These are phyloP conservation scores for Penicillium crustosum DNA, from an alignment of 2,329 filamentous ascomycete species.

Conservation along the genomic window DNA sequence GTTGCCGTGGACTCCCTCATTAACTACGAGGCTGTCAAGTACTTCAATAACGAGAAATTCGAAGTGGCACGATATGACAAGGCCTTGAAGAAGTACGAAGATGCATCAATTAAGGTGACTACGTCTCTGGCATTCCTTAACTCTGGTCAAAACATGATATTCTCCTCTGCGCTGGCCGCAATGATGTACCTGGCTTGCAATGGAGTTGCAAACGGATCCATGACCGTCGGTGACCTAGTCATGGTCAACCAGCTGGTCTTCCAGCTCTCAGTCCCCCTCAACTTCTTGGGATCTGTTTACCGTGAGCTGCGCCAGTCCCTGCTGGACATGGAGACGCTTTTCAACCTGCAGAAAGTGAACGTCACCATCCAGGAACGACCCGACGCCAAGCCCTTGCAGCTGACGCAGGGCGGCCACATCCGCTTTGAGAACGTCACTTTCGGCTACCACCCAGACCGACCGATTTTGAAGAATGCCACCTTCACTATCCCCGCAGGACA, in stretches of 20 bases:
- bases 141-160: constrained; percentile 94
- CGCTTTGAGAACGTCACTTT: constrained; percentile 93
- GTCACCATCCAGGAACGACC: constrained; percentile 77
- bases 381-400: constrained; percentile 68
- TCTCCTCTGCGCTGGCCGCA: constrained; percentile 84
- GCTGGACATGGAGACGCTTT: constrained; percentile 97
- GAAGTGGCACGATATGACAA: constrained; percentile 89
- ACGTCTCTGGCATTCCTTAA: constrained; percentile 93
- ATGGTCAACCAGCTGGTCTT: constrained; percentile 99
- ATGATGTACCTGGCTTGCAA: constrained; percentile 99
- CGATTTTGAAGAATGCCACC: constrained; percentile 79
- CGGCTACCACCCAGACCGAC: constrained; percentile 82
- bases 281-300: constrained; percentile 98
- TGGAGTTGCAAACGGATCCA: constrained; percentile 74
- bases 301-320: constrained; percentile 91
- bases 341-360: constrained; percentile 96
- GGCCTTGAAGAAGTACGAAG: constrained; percentile 82
- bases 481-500: constrained; percentile 92
- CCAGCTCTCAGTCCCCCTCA: constrained; percentile 92
- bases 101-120: constrained; percentile 92
- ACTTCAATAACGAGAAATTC: constrained; percentile 98
- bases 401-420: constrained; percentile 82
- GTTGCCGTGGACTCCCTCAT: constrained; percentile 95
- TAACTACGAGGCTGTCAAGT: constrained; percentile 99
- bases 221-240: constrained; percentile 94